Base-by-base conservation (phyloP, 2,329 filamentous ascomycete genomes). In the Penicillium sp. region DNA sequence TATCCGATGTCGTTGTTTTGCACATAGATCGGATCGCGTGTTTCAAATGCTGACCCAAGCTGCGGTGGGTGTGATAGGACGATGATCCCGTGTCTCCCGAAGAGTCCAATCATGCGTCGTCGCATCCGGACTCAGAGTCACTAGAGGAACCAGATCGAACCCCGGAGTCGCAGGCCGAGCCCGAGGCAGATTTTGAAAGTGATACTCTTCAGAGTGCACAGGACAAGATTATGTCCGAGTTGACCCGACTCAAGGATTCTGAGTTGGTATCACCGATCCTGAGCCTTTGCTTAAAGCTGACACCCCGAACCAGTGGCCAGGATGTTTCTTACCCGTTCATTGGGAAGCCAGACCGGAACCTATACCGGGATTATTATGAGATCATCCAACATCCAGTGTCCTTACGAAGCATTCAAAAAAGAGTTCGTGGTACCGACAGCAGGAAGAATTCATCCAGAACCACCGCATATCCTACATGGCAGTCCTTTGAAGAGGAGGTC, bases 151-250 rank as follows among this genome's bases (percentile, higher is more conserved):
- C 35, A 8, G 54, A 57, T 17, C 52, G 42, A 24, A 50, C 32
- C 33, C 38, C 45, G 3, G 46, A 35, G 7, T 35, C 54, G 8
- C 43, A 63, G 41, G 76, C 75, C 48, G 70, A 75, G 52, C 80
- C 79, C 47, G 75, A 80, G 48, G 71, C 73, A 4, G 75, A 79
- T 1, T 91, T 87, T 66, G 80, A 82, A 49, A 85, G 84, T 5
- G 80, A 90, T 43, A 83, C 67, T 9, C 91, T 95, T 64, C 87
- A 94, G 64, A 78, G 89, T 62, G 89, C 88, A 0, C 88, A 95
- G 64, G 87, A 94, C 59, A 88, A 88, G 72, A 81, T 95, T 49
- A 74, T 95, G 4, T 80, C 84, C 48, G 87, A 91, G 59, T 68
- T 91, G 53, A 43, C 53, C 7, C 48, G 53, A 44, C 50, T 60